Percentiles rank a stretch among this genome's conserved stretches.
These are phyloP conservation scores for Talaromyces nanjingensis DNA, from an alignment of 495 filamentous ascomycete genomes.

Conservation along the genomic window DNA sequence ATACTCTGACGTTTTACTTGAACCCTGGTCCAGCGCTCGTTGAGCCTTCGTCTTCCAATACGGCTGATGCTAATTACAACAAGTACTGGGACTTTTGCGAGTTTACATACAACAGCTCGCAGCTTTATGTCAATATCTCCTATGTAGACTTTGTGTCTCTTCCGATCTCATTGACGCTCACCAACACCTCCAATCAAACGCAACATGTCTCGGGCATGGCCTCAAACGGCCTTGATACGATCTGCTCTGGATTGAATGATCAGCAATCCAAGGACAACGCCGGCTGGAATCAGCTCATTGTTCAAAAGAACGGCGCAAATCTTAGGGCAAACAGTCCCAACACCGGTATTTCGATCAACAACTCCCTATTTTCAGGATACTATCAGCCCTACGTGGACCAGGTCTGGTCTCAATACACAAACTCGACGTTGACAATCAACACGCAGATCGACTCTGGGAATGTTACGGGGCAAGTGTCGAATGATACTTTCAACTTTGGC, in stretches of 20 bases:
- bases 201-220: slow-evolving; percentile 55
- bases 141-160: slow-evolving; percentile 69
- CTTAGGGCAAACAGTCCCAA: slow-evolving; percentile 64
- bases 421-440: slow-evolving; percentile 47
- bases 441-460: slow-evolving; percentile 51
- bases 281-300: slow-evolving; percentile 59
- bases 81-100: slow-evolving; percentile 63
- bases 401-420: slow-evolving; percentile 56
- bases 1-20: slow-evolving; percentile 58
- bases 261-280: slow-evolving; percentile 49
- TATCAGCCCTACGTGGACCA: slow-evolving; percentile 55
- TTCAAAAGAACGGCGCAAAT: slow-evolving; percentile 41
- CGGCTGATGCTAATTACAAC: slow-evolving; percentile 57
- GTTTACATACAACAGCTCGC: slow-evolving; percentile 60
- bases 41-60: slow-evolving; percentile 63
- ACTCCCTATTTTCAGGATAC: slow-evolving; percentile 53
- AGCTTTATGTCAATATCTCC: slow-evolving; percentile 69
- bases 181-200: slow-evolving; percentile 39
- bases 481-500: slow-evolving; percentile 43
- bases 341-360: slow-evolving; percentile 48
- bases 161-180: slow-evolving; percentile 57
- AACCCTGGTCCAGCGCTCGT: slow-evolving; percentile 66
- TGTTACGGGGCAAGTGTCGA: slow-evolving; percentile 44
- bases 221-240: slow-evolving; percentile 45
- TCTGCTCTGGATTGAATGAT: slow-evolving; percentile 44